Base-by-base conservation (phyloP, 208 protist genomes). In the Perkinsela sp. region DNA sequence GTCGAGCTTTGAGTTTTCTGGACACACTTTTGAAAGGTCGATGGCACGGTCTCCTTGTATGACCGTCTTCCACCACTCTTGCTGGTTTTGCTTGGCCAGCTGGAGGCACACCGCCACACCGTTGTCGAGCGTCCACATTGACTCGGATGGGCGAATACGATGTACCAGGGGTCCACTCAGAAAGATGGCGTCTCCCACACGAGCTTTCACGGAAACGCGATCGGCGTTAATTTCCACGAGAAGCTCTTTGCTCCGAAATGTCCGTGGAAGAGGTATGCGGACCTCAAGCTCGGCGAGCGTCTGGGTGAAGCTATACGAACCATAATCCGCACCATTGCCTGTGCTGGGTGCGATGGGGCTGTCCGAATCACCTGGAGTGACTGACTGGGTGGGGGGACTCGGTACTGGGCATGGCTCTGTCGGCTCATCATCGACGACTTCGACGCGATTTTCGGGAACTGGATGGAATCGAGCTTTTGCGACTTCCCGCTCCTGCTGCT, bases 1-100 rank as follows among this genome's bases (percentile, higher is more conserved):
- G 70, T 88, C 82, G n/a, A 95, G 75, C 76, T 95, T 94, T 31
- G 84, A 92, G 76, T 91, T 94, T 78, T 93, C 87, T 29, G 90
- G 90, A 32, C 92, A 74, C 31, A 95, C 88, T 76, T 95, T 95
- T 72, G 90, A 85, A 57, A 92, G 76, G 67, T 95, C 89, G 70
- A 95, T 90, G 70, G 89, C 86, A 6, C 80, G 77, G 72, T 93
- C 85, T 15, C 88, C 85, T 29, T 72, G 65, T 67, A 92, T 78
- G 72, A 92, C 74, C 16, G 80, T 85, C 70, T 84, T 86, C 90
- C 90, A 95, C 89, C 90, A 95, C 78, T 92, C 84, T 86, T 90
- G 86, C 28, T 78, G 48, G 69, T 93, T 93, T 65, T 76, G 68
- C 77, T 95, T 95, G 65, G 78, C 79, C 22, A 95, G 83, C 65